Evolutionary conservation across 83 land plant genomes (phyloP), one percentile per base, ranked within the genome.

Genomic region (Diphasiastrum complanatum): DNA sequence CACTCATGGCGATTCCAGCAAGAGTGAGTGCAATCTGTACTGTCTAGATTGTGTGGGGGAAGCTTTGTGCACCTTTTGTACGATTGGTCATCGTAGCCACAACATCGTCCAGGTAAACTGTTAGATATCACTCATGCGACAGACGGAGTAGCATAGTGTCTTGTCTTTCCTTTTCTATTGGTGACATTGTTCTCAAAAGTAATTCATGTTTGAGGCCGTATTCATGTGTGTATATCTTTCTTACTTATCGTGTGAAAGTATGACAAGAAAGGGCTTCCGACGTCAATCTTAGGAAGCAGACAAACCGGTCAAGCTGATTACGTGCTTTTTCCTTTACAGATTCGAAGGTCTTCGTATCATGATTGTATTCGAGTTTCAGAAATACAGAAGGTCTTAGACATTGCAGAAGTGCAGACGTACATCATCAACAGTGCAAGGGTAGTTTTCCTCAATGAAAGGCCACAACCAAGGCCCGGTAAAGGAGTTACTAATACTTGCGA

Each of bases 301-400:
- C n/a, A n/a, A n/a, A n/a, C n/a, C n/a, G n/a, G n/a, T n/a, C n/a
- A n/a, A n/a, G n/a, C n/a, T n/a, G n/a, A n/a, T n/a, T n/a, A n/a
- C 23, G 16, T 20, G n/a, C n/a, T n/a, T n/a, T n/a, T n/a, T n/a
- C n/a, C n/a, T n/a, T 33, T 55, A 35, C 81, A 85, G 90, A 79
- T 85, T 27, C 71, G 90, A 34, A 70, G 86, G 37, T 85, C 90
- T 4, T 85, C 90, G 0, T 85, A 85, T 79, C 86, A 85, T 45
- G 77, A 85, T 28, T 86, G 82, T 12, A 74, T 85, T 6, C 61
- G 86, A 45, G 90, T 82, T 4, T 74, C 76, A 0, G 90, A 85
- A 71, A 82, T 85, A 20, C 81, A 79, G 67, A 82, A 79, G 67
- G 55, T 68, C 34, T 47, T 85, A 48, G 90, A 85, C 79, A 70